Conservation (phyloP, 495 filamentous ascomycete genomes). For the Darksidea phi region DNA sequence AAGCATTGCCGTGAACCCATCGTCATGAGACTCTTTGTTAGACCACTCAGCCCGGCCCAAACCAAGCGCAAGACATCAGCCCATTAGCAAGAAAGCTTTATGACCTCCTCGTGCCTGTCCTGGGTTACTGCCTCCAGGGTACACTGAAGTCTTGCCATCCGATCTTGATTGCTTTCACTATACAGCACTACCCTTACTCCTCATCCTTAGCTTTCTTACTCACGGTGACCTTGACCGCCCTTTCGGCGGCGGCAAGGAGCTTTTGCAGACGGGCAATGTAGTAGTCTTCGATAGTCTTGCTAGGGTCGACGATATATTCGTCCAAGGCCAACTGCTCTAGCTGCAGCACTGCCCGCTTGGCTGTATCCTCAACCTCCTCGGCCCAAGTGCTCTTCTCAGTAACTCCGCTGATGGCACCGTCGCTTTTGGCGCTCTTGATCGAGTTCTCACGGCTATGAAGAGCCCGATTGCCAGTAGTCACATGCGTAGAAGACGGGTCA, state of each 20-base stretch:
- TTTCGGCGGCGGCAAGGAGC: neutral
- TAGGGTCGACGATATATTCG: neutral
- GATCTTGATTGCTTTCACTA: no score
- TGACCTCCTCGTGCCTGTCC: no score
- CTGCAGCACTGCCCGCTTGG: neutral
- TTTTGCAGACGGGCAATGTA: slow-evolving; percentile 4
- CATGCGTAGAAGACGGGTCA: no score
- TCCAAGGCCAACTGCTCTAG: slow-evolving; percentile 27
- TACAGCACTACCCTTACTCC: neutral
- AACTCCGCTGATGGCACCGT: slow-evolving; percentile 8
- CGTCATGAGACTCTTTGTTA: no score
- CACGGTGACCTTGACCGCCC: slow-evolving; percentile 5
- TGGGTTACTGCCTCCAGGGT: no score
- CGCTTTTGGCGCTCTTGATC: slow-evolving; percentile 1
- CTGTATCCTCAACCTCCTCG: slow-evolving; percentile 1
- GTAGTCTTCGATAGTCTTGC: slow-evolving; percentile 4
- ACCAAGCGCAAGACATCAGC: no score
- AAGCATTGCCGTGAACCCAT: no score
- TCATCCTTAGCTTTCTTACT: neutral
- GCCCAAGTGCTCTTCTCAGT: slow-evolving; percentile 21
- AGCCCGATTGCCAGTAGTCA: neutral
- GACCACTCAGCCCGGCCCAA: no score
- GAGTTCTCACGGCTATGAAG: neutral
- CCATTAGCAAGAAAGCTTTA: no score
- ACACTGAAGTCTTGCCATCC: no score